Evolutionary conservation across 2,329 filamentous ascomycete genomes (phyloP).

Genomic region (Harringtonia lauricola): DNA sequence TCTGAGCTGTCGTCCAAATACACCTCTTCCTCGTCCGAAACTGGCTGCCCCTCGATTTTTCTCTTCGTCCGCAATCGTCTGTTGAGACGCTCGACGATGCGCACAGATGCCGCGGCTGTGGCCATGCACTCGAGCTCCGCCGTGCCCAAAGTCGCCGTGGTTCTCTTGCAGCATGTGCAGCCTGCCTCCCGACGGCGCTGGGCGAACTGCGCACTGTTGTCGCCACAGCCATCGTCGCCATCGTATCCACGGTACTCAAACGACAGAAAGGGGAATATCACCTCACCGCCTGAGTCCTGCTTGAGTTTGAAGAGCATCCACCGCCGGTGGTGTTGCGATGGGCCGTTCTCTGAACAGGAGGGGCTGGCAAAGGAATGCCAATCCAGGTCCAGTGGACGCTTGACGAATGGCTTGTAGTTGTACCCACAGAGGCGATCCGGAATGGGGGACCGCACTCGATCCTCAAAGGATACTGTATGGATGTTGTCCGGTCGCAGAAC

Average conservation of each 20-base stretch:
- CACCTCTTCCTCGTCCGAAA: neutral
- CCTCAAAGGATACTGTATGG: neutral
- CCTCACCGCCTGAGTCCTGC: neutral
- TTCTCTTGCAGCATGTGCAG: neutral
- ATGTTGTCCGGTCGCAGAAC: neutral
- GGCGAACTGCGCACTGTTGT: neutral
- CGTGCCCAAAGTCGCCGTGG: neutral
- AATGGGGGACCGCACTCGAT: neutral
- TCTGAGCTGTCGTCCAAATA: neutral
- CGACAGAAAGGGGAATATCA: neutral
- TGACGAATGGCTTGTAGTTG: neutral
- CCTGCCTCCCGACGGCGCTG: neutral
- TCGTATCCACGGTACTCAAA: constrained; percentile 1
- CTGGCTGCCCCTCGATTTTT: neutral
- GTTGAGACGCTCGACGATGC: constrained; percentile 1
- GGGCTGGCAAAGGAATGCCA: no score
- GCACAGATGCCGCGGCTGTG: neutral
- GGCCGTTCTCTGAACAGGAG: neutral
- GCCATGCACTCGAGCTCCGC: constrained; percentile 2
- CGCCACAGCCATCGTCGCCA: neutral
- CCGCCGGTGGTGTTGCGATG: neutral
- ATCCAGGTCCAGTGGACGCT: neutral
- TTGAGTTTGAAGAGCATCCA: neutral
- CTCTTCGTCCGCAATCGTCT: neutral
- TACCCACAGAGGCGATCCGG: constrained; percentile 1